Evolutionary conservation across 768 basidiomycete genomes (phyloP), one percentile per base, ranked within the genome.

Genomic region (Mycena chlorophos): DNA sequence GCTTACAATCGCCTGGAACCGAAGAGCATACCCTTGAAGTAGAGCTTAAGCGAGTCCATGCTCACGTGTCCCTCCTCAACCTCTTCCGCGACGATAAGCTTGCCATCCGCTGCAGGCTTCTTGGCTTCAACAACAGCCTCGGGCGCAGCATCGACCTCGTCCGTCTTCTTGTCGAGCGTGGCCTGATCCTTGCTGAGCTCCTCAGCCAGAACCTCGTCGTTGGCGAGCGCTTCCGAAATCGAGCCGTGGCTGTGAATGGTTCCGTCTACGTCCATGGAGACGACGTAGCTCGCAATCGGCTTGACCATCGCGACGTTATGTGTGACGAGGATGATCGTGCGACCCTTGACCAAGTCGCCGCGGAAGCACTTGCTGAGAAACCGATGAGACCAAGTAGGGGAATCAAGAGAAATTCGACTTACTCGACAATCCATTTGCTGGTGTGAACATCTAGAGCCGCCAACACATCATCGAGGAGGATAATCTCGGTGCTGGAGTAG

Each of bases 31-130:
- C 60, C 65, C 20, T 55, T 57, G 40, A 68, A 46, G 37, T 66
- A 69, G n/a, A 68, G 57, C 37, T 63, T 63, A 43, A 68, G 66
- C 52, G 69, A 38, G 16, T 64, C 60, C 78, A 80, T 82, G 43
- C 80, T 78, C 26, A 88, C 78, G 55, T 81, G 82, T 0, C 86
- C 86, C 49, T 78, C 74, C 5, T 73, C 78, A 42, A 87, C 75
- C 63, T 89, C 87, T 64, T 89, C 87, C 0, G 78, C 79, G 5
- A 85, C 68, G 43, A 87, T 78, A n/a, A 88, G 73, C 63, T 86
- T 85, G 2, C 85, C 84, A 43, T 76, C 76, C n/a, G 65, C 63
- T 42, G 70, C 69, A 14, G 60, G 60, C 27, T 62, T n/a, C n/a
- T n/a, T n/a, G n/a, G n/a, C n/a, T n/a, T n/a, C n/a, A n/a, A n/a